Evolutionary conservation across 306 rosid genomes (phyloP), one percentile per base, ranked within the genome.

Genomic region (Citrullus mucosospermus): DNA sequence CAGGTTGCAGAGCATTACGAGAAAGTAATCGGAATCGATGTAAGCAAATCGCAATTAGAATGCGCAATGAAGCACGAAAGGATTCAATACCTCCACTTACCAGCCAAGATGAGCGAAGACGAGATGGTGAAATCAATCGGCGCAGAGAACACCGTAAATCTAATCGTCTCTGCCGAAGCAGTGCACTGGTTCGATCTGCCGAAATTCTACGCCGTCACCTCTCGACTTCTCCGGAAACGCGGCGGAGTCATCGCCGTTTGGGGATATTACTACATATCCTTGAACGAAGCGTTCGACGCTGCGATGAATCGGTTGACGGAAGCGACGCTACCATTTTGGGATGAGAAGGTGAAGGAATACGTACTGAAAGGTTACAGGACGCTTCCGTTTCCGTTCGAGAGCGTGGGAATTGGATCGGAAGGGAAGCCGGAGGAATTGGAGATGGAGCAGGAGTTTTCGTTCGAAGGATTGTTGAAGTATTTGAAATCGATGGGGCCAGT

Each of bases 111-210:
- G n/a, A 65, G 76, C 2, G 86, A 86, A 0, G 81, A 86, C 3
- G 85, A 86, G 36, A 25, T 81, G 20, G 74, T 83, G 15, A 78
- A 58, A 28, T 20, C 74, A 30, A 34, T 83, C 28, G 88, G 85
- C 9, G 83, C 76, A 0, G 86, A 86, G 63, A 78, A 86, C 44
- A 32, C 83, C 12, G 78, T 86, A 7, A 84, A 82, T 69, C 76
- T 85, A 53, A 36, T 82, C 8, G 69, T 71, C 7, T 81, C 82
- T 16, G 84, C 87, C 25, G 56, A 81, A 50, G 84, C 85, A 6
- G 85, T 81, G 11, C 87, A 84, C 18, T 84, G 85, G 87, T 84
- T 84, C 53, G 87, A 84, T 48, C 85, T 84, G 43, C 81, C 85
- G 22, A 44, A 48, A 36, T 79, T 81, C 65, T 84, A 81, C 81